A percentile compares a stretch with the other conserved stretches of the same genome.
These are phyloP conservation scores for Ogataea hybrid DNA, from an alignment of 1,139 yeast genomes.

Conservation along the genomic window DNA sequence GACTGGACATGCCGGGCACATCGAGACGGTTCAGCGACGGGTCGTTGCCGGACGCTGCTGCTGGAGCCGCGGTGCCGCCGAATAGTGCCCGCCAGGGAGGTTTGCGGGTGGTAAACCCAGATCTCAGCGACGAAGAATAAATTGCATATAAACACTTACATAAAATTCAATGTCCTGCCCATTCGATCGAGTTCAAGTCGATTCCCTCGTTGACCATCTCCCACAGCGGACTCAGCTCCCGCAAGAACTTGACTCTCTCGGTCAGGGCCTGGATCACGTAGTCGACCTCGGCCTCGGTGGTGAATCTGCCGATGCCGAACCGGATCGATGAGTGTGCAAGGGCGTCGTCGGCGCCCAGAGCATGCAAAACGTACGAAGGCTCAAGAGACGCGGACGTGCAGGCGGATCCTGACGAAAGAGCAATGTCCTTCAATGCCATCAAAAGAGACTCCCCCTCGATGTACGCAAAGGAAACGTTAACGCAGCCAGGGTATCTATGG, in stretches of 20 bases:
- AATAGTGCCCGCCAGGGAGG: slow-evolving; percentile 26
- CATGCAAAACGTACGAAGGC: too few species aligned
- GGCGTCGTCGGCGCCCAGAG: too few species aligned
- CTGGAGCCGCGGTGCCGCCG: slow-evolving; percentile 28
- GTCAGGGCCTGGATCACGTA: slow-evolving; percentile 86
- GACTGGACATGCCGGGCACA: slow-evolving; percentile 28
- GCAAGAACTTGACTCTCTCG: slow-evolving; percentile 85
- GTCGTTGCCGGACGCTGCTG: slow-evolving; percentile 60
- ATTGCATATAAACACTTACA: slow-evolving; percentile 5
- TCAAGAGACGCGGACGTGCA: too few species aligned
- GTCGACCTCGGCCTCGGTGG: slow-evolving; percentile 94
- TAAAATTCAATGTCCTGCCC: slow-evolving; percentile 81
- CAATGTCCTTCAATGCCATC: too few species aligned
- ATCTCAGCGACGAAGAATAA: slow-evolving; percentile 30
- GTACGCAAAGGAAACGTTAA: too few species aligned
- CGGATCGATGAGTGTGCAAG: slow-evolving; percentile 88
- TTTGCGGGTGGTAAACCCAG: slow-evolving; percentile 37
- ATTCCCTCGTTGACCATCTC: slow-evolving; percentile 99
- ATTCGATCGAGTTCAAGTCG: slow-evolving; percentile 87
- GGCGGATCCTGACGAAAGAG: too few species aligned
- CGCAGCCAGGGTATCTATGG: too few species aligned
- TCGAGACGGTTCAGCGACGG: slow-evolving; percentile 62
- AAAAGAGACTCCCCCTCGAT: too few species aligned
- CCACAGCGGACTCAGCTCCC: slow-evolving; percentile 96
- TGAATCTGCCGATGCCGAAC: slow-evolving; percentile 95